Evolutionary conservation across 1,284 basidiomycete genomes (phyloP).

Genomic region (Tremellales sp.): DNA sequence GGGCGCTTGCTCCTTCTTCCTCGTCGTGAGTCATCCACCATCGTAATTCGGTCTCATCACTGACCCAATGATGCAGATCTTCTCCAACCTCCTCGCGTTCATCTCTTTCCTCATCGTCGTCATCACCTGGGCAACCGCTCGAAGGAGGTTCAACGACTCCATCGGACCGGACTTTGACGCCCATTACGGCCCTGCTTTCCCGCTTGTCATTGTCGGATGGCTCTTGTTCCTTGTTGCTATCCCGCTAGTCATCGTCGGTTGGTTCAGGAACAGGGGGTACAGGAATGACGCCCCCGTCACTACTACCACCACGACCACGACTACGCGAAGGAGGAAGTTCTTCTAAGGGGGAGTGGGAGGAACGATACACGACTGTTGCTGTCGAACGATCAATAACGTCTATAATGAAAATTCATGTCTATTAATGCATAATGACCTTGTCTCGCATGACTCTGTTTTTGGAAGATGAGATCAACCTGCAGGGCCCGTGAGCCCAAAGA

Average conservation of each 20-base stretch:
- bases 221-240: constrained; percentile 21
- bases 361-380: not conserved
- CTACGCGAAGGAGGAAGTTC: not conserved
- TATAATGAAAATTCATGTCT: not conserved
- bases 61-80: constrained; percentile 13
- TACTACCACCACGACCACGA: not conserved
- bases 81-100: constrained; percentile 26
- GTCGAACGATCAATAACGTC: not conserved
- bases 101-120: constrained; percentile 35
- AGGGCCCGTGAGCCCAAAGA: too few species aligned
- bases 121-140: constrained; percentile 29
- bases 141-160: constrained; percentile 21
- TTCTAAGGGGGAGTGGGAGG: not conserved
- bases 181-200: constrained; percentile 29
- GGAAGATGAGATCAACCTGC: not conserved
- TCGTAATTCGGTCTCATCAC: constrained; percentile 2
- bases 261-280: constrained; percentile 24
- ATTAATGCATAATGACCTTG: not conserved
- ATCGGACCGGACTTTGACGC: constrained; percentile 13
- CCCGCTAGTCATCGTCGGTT: constrained; percentile 28
- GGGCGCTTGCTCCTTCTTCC: constrained; percentile 20
- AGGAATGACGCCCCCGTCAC: constrained; percentile 3
- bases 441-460: too few species aligned
- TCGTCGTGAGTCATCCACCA: constrained; percentile 25
- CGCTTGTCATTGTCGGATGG: constrained; percentile 32